Base-by-base conservation (phyloP, 306 rosid genomes). In the Rubus idaeus region DNA sequence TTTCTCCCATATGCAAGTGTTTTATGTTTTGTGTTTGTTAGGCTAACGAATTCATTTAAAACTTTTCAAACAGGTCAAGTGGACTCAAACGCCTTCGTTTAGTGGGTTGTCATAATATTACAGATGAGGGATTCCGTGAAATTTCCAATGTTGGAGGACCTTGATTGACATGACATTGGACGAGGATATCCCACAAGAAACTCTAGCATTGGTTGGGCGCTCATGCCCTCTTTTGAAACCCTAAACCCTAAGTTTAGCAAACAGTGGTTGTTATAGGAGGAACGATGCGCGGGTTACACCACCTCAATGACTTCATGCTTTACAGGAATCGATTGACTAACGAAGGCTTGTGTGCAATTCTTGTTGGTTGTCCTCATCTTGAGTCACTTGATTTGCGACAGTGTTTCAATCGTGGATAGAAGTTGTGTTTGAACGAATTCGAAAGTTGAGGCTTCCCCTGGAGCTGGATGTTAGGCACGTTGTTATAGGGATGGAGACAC, bases 241-340 rank as follows among this genome's bases (percentile, higher is more conserved):
- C n/a, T n/a, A n/a, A n/a, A n/a, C n/a, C n/a, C n/a, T n/a, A 86
- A 79, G 72, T 84, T 78, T 18, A 87, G 86, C 76, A 46, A 4
- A 50, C 46, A 13, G 64, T 46, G 64, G 62, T 83, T 60, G 16
- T 84, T 30, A 81, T 90, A 69, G 91, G 86, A 45, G 35, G 61
- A 75, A 78, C 23, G 62, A 87, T 87, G 91, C 90, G 84, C 1
- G 57, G 16, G 12, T 78, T 87, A 74, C 75, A 74, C 63, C 83
- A 83, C 74, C 86, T 90, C 83, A 86, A 74, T 57, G 81, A 83
- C 74, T 86, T 90, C 83, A 86, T 82, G 77, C 88, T 87, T 78
- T 51, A 82, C 17, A 83, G 91, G 74, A 87, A 86, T 78, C 56
- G 60, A 71, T 58, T 90, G 81, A 80, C 88, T 57, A 75, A 90